phyloP scores from a whole-genome alignment of 176 grass and related monocot genomes.

The Aegilops umbellulata region DNA sequence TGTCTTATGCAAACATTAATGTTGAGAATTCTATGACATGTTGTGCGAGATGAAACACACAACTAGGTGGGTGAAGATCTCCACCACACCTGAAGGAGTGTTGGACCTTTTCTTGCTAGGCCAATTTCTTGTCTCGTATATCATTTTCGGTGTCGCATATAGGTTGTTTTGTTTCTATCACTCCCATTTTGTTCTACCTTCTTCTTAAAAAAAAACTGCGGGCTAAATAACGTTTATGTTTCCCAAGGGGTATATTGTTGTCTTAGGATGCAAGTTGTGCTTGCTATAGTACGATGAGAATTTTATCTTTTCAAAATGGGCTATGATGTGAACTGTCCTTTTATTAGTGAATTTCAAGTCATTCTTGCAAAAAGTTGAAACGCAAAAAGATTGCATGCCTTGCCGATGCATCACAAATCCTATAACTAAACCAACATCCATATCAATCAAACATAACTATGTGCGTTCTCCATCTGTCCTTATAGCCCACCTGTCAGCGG shows the following conservation, averaged over 20 bases:
- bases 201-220: too few relatives aligned
- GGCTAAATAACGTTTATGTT: not conserved
- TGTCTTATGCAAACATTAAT: not conserved
- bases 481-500: too few relatives aligned
- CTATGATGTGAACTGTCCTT: too few relatives aligned
- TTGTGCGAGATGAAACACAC: conserved; percentile 63
- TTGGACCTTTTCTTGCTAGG: conserved; percentile 75
- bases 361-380: too few relatives aligned
- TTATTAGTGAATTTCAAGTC: too few relatives aligned
- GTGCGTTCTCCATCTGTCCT: too few relatives aligned
- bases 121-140: conserved; percentile 25
- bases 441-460: too few relatives aligned
- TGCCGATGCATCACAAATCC: too few relatives aligned
- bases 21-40: conserved; percentile 25
- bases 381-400: too few relatives aligned
- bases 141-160: not conserved
- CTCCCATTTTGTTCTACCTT: not conserved
- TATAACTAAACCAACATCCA: too few relatives aligned
- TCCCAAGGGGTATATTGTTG: not conserved
- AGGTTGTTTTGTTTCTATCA: not conserved
- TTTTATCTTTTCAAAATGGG: too few relatives aligned
- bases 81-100: conserved; percentile 65
- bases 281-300: not conserved
- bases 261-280: not conserved
- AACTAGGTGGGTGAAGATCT: conserved; percentile 67